Conservation (phyloP, 441 rosid species). For the Omphalea diandra region DNA sequence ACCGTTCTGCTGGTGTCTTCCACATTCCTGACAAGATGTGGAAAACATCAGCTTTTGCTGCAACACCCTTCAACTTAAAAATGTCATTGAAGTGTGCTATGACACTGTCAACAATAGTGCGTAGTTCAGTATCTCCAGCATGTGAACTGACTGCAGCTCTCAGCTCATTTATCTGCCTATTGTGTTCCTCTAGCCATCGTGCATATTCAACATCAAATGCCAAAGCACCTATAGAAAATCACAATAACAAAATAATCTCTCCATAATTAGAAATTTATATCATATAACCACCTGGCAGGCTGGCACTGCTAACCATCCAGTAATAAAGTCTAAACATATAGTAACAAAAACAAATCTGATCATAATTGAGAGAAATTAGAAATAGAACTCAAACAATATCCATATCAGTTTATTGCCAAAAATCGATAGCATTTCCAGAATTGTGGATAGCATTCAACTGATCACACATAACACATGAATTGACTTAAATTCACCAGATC, state of each 20-base stretch:
- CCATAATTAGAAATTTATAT: constrained; percentile 6
- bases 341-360: constrained; percentile 1
- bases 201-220: constrained; percentile 86
- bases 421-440: neutral
- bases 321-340: constrained; percentile 1
- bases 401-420: neutral
- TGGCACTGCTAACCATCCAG: constrained; percentile 5
- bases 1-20: constrained; percentile 95
- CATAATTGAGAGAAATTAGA: neutral
- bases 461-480: neutral
- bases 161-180: constrained; percentile 64
- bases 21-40: constrained; percentile 94
- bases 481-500: neutral
- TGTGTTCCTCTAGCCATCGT: constrained; percentile 87
- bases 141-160: constrained; percentile 85
- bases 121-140: constrained; percentile 83
- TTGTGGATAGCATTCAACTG: constrained; percentile 3
- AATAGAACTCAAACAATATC: neutral
- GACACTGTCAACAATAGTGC: constrained; percentile 60
- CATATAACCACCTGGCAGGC: constrained; percentile 1
- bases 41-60: constrained; percentile 91
- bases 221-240: constrained; percentile 56
- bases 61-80: constrained; percentile 69
- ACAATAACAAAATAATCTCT: constrained; percentile 15
- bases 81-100: constrained; percentile 67